Evolutionary conservation across 2,329 filamentous ascomycete species (phyloP).

Genomic region (Neocatenulostroma microsporum): DNA sequence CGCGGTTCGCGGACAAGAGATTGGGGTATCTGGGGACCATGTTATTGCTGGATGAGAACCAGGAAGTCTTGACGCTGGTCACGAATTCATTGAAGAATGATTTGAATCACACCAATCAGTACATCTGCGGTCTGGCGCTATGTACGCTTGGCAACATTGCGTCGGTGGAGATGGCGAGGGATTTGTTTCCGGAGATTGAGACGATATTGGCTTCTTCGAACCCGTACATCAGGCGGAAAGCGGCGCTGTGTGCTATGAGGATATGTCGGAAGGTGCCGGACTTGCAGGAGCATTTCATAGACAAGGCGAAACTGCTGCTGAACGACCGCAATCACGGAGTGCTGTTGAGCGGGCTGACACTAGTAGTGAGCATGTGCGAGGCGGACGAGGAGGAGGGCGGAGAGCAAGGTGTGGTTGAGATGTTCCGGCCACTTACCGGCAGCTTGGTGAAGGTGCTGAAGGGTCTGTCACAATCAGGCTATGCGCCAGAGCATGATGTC

Average conservation of each 20-base stretch:
- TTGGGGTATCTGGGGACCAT: slow-evolving; percentile 96
- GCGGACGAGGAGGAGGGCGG: slow-evolving; percentile 86
- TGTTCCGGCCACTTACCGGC: slow-evolving; percentile 80
- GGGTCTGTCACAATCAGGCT: slow-evolving; percentile 85
- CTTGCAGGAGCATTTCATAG: slow-evolving; percentile 91
- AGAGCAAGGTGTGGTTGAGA: slow-evolving; percentile 83
- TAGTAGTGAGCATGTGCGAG: slow-evolving; percentile 88
- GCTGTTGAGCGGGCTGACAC: slow-evolving; percentile 79
- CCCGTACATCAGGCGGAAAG: slow-evolving; percentile 96
- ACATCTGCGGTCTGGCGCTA: slow-evolving; percentile 91
- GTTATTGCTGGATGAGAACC: slow-evolving; percentile 92
- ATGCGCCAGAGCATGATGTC: slow-evolving; percentile 95
- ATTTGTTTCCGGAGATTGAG: slow-evolving; percentile 94
- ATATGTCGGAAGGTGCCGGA: slow-evolving; percentile 98
- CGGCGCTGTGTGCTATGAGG: slow-evolving; percentile 96
- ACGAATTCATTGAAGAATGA: slow-evolving; percentile 98
- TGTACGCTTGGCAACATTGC: slow-evolving; percentile 97
- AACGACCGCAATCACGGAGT: slow-evolving; percentile 95
- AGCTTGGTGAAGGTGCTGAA: slow-evolving; percentile 85
- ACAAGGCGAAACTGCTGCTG: slow-evolving; percentile 81
- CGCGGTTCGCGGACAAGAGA: slow-evolving; percentile 95
- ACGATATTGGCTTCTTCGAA: slow-evolving; percentile 85
- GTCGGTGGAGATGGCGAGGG: slow-evolving; percentile 95
- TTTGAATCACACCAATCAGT: slow-evolving; percentile 87
- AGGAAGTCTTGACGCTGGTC: slow-evolving; percentile 92